These are phyloP conservation scores for Panellus pusillus DNA, from an alignment of 768 basidiomycete species.

Conservation along the genomic window DNA sequence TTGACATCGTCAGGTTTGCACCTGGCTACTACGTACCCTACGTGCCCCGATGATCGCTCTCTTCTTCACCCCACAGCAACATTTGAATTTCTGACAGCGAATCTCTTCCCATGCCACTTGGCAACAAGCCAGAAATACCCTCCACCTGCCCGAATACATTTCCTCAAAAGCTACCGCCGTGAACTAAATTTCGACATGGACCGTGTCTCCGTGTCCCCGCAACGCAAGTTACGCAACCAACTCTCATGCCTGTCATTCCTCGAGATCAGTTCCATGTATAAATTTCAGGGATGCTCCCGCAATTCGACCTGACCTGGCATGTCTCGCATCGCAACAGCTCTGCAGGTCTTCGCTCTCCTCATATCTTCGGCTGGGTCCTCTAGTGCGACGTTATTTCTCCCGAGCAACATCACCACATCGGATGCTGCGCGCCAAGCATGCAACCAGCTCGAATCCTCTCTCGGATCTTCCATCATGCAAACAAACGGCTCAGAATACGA, in stretches of 20 bases:
- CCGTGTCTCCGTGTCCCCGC: too few relatives aligned
- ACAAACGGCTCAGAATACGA: constrained; percentile 10
- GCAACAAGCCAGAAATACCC: too few relatives aligned
- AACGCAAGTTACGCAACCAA: neutral
- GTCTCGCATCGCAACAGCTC: neutral
- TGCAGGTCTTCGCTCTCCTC: neutral
- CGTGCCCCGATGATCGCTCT: too few relatives aligned
- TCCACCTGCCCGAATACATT: too few relatives aligned
- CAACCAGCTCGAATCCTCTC: neutral
- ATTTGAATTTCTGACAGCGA: too few relatives aligned
- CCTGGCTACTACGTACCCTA: too few relatives aligned
- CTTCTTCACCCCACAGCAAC: too few relatives aligned
- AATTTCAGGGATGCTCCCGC: neutral
- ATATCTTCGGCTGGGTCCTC: neutral
- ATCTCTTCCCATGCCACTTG: too few relatives aligned
- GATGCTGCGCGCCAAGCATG: constrained; percentile 12
- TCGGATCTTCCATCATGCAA: constrained; percentile 11
- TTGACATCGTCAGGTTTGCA: too few relatives aligned
- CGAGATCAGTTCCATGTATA: neutral
- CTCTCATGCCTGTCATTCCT: neutral
- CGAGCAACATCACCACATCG: neutral
- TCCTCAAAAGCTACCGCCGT: too few relatives aligned
- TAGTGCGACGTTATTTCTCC: neutral
- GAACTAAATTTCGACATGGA: too few relatives aligned
- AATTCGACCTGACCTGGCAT: neutral